Base-by-base conservation (phyloP, 768 basidiomycete species). In the Phlebiopsis flavidoalba region DNA sequence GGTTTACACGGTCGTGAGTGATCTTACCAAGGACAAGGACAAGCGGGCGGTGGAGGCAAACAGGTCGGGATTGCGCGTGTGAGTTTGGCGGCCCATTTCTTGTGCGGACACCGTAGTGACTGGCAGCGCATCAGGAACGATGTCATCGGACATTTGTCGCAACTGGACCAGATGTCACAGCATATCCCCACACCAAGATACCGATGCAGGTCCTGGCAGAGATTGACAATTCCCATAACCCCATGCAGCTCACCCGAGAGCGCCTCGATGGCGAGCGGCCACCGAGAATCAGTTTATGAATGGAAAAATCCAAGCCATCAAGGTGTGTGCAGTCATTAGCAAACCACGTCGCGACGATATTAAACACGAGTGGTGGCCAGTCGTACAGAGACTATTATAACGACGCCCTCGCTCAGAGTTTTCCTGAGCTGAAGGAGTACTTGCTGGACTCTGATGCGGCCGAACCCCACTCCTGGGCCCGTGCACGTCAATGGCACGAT, bases 251-350 rank as follows among this genome's bases (percentile, higher is more conserved):
- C 55, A 92, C 92, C 17, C 83, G 84, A 64, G 91, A 93, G 60
- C 80, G 89, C 54, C 72, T 94, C 14, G 92, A 94, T n/a, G n/a
- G 74, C 80, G 91, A 57, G 84, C 90, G 0, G 90, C 92, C 33
- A 89, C 89, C 2, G 93, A 94, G 75, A 94, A 94, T 69, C 92
- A 93, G 68, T 93, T 92, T 64, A 91, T 92, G 88, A 91, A 93
- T 67, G 91, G 89, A 31, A 93, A 93, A 69, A 89, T 94, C 43
- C 79, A 81, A 49, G 92, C 91, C 0, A 81, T 94, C 26, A 81
- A 85, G 58, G 90, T 91, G 63, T 24, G 60, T 37, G 8, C 17
- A 8, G 8, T 17, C 37, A 14, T 36, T 14, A 50, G 31, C 35
- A 40, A n/a, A 19, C 36, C 22, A 22, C 11, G 33, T 5, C 26